A percentile compares a stretch with the other conserved stretches of the same genome.
Conservation (phyloP, 495 filamentous ascomycete genomes). For the Pyrenopolyporus hunteri region DNA sequence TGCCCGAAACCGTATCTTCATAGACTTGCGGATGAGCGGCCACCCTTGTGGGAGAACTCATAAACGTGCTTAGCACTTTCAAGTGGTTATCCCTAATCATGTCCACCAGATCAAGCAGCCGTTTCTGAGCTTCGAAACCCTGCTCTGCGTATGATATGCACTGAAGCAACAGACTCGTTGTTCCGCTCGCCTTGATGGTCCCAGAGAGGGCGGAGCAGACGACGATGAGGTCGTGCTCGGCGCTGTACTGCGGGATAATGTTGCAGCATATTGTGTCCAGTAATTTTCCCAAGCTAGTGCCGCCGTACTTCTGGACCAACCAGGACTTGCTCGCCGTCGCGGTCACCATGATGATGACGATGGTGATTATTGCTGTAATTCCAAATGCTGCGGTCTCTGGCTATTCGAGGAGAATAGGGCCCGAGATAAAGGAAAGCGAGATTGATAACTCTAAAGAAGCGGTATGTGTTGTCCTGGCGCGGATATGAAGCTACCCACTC, state of each 20-base stretch:
- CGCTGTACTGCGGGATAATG: conserved; percentile 46
- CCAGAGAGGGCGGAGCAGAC: conserved; percentile 46
- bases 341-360: conserved; percentile 20
- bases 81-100: conserved; percentile 46
- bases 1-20: conserved; percentile 29
- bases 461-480: not conserved
- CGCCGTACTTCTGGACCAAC: conserved; percentile 54
- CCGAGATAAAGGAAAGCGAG: not conserved
- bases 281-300: conserved; percentile 50
- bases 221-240: conserved; percentile 43
- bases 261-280: conserved; percentile 44
- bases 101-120: conserved; percentile 43
- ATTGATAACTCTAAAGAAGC: not conserved
- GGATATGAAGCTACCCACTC: conserved; percentile 9
- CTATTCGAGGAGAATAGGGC: not conserved
- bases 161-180: conserved; percentile 44
- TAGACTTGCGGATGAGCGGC: conserved; percentile 23
- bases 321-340: conserved; percentile 39
- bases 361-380: conserved; percentile 14
- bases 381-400: not conserved
- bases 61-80: conserved; percentile 29
- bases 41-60: conserved; percentile 7
- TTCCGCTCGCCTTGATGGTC: conserved; percentile 43
- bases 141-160: conserved; percentile 44
- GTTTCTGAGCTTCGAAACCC: conserved; percentile 34